phyloP scores from a whole-genome alignment of 306 rosid species.

The Cucurbita ficifolia region DNA sequence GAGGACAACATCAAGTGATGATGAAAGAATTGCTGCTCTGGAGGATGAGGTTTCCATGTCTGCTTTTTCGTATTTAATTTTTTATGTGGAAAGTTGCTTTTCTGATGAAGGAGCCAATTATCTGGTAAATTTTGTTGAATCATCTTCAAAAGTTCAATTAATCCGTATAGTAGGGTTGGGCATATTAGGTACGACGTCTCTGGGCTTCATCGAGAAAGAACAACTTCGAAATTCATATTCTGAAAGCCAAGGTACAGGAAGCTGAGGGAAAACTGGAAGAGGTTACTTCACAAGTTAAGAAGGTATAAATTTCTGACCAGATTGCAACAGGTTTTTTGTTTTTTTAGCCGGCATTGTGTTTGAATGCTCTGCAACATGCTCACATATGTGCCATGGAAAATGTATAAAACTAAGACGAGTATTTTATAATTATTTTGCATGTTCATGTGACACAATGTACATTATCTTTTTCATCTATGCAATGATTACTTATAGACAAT shows the following conservation, averaged over 20 bases:
- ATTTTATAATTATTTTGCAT: not conserved
- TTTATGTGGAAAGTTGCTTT: not conserved
- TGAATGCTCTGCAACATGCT: not conserved
- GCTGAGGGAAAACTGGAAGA: constrained; percentile 34
- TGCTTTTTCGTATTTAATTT: not conserved
- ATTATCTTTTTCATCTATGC: not conserved
- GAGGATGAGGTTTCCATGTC: constrained; percentile 58
- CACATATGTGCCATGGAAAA: not conserved
- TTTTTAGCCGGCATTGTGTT: not conserved
- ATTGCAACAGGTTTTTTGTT: not conserved
- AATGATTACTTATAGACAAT: not conserved
- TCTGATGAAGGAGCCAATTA: not conserved
- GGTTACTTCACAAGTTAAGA: constrained; percentile 41
- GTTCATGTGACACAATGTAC: not conserved
- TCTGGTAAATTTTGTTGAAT: not conserved
- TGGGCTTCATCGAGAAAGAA: constrained; percentile 60
- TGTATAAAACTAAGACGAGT: not conserved
- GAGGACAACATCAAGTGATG: constrained; percentile 27
- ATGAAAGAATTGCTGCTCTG: constrained; percentile 25
- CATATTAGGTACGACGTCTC: constrained; percentile 58
- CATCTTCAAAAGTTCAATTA: constrained; percentile 20
- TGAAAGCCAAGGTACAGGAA: constrained; percentile 42
- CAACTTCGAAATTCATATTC: constrained; percentile 66
- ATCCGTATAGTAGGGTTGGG: constrained; percentile 37
- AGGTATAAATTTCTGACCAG: constrained; percentile 22